These are phyloP conservation scores for Penstemon barbatus DNA, from an alignment of 257 asterid species.

Conservation along the genomic window DNA sequence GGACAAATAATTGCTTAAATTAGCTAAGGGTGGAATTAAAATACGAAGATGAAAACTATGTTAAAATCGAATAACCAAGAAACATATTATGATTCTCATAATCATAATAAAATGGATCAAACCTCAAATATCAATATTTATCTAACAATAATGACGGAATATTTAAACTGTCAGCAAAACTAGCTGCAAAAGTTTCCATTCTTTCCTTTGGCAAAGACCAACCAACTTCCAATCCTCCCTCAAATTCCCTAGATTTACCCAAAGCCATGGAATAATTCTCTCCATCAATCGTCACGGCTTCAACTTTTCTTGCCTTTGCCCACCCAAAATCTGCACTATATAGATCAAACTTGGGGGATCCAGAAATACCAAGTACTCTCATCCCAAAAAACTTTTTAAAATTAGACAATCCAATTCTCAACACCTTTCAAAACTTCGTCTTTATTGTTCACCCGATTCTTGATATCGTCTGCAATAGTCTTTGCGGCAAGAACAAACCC, in stretches of 20 bases:
- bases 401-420: neutral
- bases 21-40: too few species aligned
- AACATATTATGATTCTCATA: too few species aligned
- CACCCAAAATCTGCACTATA: too few species aligned
- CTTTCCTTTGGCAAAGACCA: neutral
- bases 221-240: too few species aligned
- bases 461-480: conserved; percentile 23
- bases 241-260: conserved; percentile 29
- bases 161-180: conserved; percentile 7
- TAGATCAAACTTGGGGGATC: conserved; percentile 19
- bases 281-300: conserved; percentile 27
- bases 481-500: conserved; percentile 34
- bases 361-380: conserved; percentile 3
- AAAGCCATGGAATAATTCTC: conserved; percentile 21
- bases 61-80: too few species aligned
- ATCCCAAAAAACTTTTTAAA: accelerated
- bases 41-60: too few species aligned
- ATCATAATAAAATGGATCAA: too few species aligned
- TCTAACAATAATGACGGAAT: too few species aligned
- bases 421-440: conserved; percentile 22
- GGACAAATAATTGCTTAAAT: too few species aligned
- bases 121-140: too few species aligned
- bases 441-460: conserved; percentile 1
- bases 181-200: conserved; percentile 35
- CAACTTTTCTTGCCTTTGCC: conserved; percentile 29